A percentile compares a stretch with the other conserved stretches of the same genome.
Conservation (phyloP, 2,329 filamentous ascomycete species). For the Penicillium nordicum region DNA sequence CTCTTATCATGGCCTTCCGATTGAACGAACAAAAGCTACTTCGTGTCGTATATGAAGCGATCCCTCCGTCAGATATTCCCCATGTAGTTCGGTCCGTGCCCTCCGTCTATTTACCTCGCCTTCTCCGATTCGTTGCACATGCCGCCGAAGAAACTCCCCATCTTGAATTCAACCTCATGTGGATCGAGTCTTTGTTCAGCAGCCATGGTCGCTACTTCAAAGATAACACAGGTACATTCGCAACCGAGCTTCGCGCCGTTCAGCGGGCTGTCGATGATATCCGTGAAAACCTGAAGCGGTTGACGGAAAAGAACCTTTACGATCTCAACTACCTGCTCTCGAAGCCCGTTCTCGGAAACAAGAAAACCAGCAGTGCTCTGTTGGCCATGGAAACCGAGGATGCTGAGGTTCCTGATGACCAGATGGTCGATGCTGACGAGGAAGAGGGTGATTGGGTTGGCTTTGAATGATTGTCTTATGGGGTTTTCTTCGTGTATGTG, state of each 20-base stretch:
- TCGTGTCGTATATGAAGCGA: conserved; percentile 78
- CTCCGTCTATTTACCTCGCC: conserved; percentile 76
- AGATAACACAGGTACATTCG: conserved; percentile 73
- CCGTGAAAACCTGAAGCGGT: conserved; percentile 72
- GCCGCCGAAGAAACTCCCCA: conserved; percentile 89
- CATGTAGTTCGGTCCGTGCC: conserved; percentile 78
- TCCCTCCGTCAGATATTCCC: conserved; percentile 70
- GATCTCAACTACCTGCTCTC: conserved; percentile 77
- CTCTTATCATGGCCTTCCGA: conserved; percentile 94
- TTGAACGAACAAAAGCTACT: conserved; percentile 82
- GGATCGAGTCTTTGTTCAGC: conserved; percentile 79
- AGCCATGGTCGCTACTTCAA: conserved; percentile 83
- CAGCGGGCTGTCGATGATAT: conserved; percentile 77
- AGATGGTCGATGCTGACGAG: conserved; percentile 36
- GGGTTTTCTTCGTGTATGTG: conserved; percentile 14
- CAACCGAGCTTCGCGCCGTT: conserved; percentile 79
- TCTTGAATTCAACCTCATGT: conserved; percentile 89
- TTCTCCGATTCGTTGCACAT: conserved; percentile 81
- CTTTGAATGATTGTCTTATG: conserved; percentile 42
- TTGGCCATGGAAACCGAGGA: conserved; percentile 30
- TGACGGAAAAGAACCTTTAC: conserved; percentile 86
- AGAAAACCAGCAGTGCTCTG: conserved; percentile 28
- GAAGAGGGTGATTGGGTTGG: conserved; percentile 54
- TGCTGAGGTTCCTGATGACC: conserved; percentile 25
- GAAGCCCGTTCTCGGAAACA: conserved; percentile 44